These are phyloP conservation scores for Apophysomyces variabilis DNA, from an alignment of 371 early-diverging fungal species.

Conservation along the genomic window DNA sequence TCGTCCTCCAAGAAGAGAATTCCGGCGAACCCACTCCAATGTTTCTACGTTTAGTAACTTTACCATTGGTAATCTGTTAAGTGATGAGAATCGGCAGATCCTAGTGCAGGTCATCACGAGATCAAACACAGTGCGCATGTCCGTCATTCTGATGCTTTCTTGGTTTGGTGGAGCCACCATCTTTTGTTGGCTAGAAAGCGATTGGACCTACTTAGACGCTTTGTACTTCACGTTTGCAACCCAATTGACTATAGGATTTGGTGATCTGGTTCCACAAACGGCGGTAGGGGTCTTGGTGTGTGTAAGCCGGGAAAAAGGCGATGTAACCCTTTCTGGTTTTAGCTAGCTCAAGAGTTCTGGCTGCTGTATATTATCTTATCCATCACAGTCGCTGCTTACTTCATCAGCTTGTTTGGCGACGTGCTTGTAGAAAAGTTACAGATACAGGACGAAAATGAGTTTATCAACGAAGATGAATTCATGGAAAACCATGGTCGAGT, in stretches of 20 bases:
- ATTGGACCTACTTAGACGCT: slow-evolving; percentile 27
- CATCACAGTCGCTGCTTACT: slow-evolving; percentile 29
- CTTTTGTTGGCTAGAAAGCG: slow-evolving; percentile 21
- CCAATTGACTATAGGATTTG: slow-evolving; percentile 31
- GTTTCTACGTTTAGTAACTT: slow-evolving; percentile 19
- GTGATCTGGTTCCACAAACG: slow-evolving; percentile 30
- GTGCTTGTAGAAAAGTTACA: slow-evolving; percentile 22
- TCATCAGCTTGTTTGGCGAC: slow-evolving; percentile 31
- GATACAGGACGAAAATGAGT: slow-evolving; percentile 18
- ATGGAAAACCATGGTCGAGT: not conserved
- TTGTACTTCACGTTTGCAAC: slow-evolving; percentile 28
- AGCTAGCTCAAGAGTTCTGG: slow-evolving; percentile 36
- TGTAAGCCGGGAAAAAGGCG: not conserved
- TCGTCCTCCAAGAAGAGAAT: not conserved
- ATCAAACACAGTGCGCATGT: slow-evolving; percentile 23
- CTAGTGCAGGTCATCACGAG: slow-evolving; percentile 27
- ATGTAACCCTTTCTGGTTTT: not conserved
- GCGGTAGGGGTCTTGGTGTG: slow-evolving; percentile 17
- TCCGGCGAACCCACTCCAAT: slow-evolving; percentile 15
- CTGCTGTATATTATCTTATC: slow-evolving; percentile 25
- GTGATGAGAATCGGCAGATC: slow-evolving; percentile 23
- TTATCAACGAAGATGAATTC: not conserved
- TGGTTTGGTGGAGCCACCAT: slow-evolving; percentile 31
- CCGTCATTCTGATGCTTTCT: slow-evolving; percentile 14
- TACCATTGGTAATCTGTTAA: slow-evolving; percentile 18